Conservation (phyloP, 768 basidiomycete species). For the Gymnopilus dilepis region DNA sequence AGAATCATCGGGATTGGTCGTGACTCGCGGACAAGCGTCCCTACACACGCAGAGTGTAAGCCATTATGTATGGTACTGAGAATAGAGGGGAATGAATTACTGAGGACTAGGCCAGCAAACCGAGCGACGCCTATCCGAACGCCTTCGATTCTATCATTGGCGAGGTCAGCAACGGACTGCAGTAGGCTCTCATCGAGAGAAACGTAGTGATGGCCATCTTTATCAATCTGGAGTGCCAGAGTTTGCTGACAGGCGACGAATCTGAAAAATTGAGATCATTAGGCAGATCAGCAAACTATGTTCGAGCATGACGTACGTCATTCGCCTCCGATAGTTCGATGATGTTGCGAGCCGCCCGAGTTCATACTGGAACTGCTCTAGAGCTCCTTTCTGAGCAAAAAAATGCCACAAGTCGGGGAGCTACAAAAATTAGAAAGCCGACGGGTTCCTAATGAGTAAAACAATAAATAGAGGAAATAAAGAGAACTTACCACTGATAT, state of each 20-base stretch:
- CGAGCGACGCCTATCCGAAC: conserved; percentile 89
- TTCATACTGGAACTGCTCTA: conserved; percentile 45
- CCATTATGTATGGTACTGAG: conserved; percentile 14
- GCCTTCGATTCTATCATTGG: conserved; percentile 74
- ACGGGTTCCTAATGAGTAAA: neutral
- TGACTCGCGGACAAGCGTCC: conserved; percentile 32
- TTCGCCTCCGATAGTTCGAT: conserved; percentile 59
- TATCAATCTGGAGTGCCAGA: conserved; percentile 45
- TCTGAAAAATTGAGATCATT: conserved; percentile 43
- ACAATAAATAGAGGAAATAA: conserved; percentile 12
- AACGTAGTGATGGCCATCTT: conserved; percentile 39
- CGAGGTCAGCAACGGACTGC: conserved; percentile 57
- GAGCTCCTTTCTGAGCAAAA: conserved; percentile 39
- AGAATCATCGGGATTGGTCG: conserved; percentile 40
- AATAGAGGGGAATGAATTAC: conserved; percentile 44
- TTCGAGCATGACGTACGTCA: conserved; percentile 61
- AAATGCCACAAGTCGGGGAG: conserved; percentile 52
- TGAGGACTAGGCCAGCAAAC: conserved; percentile 58
- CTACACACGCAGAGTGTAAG: conserved; percentile 29
- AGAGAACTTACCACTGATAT: conserved; percentile 60
- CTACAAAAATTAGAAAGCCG: conserved; percentile 34
- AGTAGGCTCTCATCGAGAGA: conserved; percentile 56
- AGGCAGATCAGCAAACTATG: conserved; percentile 6
- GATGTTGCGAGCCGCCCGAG: conserved; percentile 52
- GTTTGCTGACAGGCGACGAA: conserved; percentile 78